Evolutionary conservation across 345 rosid species (phyloP).

Genomic region (Lumnitzera littorea): DNA sequence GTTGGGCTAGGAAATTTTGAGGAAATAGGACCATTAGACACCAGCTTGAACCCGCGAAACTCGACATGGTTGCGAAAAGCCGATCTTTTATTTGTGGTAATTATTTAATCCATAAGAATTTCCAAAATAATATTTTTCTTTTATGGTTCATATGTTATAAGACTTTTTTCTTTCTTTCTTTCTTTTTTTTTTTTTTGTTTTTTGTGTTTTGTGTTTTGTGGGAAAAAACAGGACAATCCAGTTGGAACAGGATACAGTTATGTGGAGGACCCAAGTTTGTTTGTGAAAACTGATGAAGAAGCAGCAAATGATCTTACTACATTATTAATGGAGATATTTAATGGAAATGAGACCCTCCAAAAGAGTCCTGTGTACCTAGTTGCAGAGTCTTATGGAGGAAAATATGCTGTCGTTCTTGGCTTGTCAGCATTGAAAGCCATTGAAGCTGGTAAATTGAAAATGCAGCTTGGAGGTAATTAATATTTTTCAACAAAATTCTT

Average conservation of each 20-base stretch:
- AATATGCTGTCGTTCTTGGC: constrained; percentile 72
- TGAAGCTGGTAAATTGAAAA: constrained; percentile 47
- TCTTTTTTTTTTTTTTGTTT: no score
- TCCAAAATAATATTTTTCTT: background rate
- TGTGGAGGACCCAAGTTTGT: constrained; percentile 24
- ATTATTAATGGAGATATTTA: constrained; percentile 46
- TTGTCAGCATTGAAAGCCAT: constrained; percentile 52
- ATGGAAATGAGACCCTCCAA: constrained; percentile 32
- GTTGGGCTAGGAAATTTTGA: constrained; percentile 37
- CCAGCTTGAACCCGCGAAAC: constrained; percentile 28
- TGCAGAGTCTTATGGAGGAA: constrained; percentile 95
- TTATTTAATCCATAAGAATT: background rate
- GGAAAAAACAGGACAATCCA: constrained; percentile 29
- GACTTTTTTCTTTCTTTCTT: no score
- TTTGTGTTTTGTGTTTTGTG: no score
- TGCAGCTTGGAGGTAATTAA: constrained; percentile 65
- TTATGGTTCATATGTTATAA: background rate
- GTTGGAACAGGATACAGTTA: constrained; percentile 47
- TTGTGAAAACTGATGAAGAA: constrained; percentile 70
- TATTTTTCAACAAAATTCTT: background rate
- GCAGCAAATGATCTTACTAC: constrained; percentile 78
- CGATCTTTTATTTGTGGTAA: constrained; percentile 44
- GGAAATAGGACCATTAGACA: constrained; percentile 41
- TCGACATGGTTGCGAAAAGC: constrained; percentile 42
- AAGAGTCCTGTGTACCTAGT: constrained; percentile 66